phyloP scores from a whole-genome alignment of 108 stramenopile genomes.

The Pseudonitzschia pungens region DNA sequence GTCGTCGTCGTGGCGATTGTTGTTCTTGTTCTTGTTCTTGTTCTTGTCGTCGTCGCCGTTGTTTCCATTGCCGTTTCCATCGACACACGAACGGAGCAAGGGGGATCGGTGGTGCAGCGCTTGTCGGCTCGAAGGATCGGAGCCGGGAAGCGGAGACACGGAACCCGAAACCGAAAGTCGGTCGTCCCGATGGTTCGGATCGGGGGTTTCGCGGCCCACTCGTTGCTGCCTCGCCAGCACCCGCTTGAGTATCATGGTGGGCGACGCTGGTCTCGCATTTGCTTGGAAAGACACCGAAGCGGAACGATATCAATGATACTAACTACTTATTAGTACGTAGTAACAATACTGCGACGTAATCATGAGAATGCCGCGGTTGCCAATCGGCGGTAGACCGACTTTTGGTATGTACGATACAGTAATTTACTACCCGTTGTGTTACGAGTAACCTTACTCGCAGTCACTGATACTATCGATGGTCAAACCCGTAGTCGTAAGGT shows the following conservation, averaged over 20 bases:
- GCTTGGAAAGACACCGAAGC: not conserved
- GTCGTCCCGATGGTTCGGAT: no score
- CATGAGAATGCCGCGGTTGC: not conserved
- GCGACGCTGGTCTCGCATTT: not conserved
- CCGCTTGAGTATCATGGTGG: conserved; percentile 2
- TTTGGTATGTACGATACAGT: not conserved
- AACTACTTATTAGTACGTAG: no score
- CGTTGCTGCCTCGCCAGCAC: not conserved
- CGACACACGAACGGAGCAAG: no score
- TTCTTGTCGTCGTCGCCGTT: not conserved
- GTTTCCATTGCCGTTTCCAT: not conserved
- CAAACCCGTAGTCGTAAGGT: no score
- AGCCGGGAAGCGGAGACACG: no score
- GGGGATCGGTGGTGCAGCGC: no score
- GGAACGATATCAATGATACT: no score
- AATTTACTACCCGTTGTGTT: no score
- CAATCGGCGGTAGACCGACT: not conserved
- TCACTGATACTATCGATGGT: no score
- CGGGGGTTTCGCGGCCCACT: not conserved
- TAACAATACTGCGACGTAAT: not conserved
- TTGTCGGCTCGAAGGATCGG: no score
- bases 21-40: not conserved
- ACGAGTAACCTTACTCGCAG: no score
- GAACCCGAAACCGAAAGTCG: no score
- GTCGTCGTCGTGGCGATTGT: not conserved